A percentile compares a stretch with the other conserved stretches of the same genome.
These are phyloP conservation scores for Aspergillus diversus DNA, from an alignment of 495 filamentous ascomycete genomes.

Conservation along the genomic window DNA sequence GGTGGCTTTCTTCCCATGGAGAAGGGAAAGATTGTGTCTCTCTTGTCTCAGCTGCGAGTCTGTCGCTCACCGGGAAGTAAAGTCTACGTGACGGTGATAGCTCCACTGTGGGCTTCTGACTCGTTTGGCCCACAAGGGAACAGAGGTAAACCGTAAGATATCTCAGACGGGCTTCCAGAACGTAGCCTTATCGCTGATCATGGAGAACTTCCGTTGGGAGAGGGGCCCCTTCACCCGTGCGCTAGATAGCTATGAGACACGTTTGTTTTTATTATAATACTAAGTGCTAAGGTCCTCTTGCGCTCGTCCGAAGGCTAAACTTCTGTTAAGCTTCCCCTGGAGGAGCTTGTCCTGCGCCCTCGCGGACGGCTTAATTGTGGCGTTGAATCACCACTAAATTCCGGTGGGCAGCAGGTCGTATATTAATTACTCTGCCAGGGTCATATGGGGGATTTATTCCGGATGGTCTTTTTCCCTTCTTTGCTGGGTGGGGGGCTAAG, in stretches of 20 bases:
- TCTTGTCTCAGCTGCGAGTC: too few relatives aligned
- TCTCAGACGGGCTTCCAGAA: not conserved
- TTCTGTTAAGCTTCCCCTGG: not conserved
- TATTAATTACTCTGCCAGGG: too few relatives aligned
- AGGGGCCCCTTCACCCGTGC: too few relatives aligned
- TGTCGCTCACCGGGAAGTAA: too few relatives aligned
- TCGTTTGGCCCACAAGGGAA: not conserved
- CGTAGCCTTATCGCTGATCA: not conserved
- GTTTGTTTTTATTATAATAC: not conserved
- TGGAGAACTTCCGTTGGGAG: not conserved
- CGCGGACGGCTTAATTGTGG: not conserved
- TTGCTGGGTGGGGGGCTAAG: too few relatives aligned
- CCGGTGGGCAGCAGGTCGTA: not conserved
- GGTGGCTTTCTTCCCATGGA: too few relatives aligned
- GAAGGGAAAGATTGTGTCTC: too few relatives aligned
- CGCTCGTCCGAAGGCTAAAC: not conserved
- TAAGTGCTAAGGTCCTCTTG: not conserved
- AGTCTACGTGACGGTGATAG: too few relatives aligned
- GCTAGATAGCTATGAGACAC: too few relatives aligned
- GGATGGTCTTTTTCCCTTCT: too few relatives aligned
- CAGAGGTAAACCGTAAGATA: not conserved
- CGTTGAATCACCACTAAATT: not conserved
- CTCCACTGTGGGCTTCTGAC: too few relatives aligned
- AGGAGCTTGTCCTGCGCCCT: not conserved
- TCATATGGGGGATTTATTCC: too few relatives aligned